These are phyloP conservation scores for Pseudozyma hubeiensis DNA, from an alignment of 1,284 basidiomycete species.

Conservation along the genomic window DNA sequence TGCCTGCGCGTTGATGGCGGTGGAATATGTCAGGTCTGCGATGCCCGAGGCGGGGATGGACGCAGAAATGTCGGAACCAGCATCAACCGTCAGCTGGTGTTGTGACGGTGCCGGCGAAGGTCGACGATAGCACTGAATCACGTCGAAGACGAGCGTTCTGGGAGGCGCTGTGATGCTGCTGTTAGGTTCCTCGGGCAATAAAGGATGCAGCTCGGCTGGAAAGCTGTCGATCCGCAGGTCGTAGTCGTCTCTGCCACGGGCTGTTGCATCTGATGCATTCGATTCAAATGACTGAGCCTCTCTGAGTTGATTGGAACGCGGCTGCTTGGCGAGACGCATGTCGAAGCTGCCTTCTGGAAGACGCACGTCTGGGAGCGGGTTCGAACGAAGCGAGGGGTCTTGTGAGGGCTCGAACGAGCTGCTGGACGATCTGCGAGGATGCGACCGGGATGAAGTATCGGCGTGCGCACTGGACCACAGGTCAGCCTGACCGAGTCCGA, in stretches of 20 bases:
- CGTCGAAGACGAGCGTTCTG: conserved; percentile 51
- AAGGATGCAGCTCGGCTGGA: conserved; percentile 29
- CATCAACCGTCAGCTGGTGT: not conserved
- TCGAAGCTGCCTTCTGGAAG: conserved; percentile 43
- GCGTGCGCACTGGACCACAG: conserved; percentile 20
- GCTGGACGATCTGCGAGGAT: conserved; percentile 24
- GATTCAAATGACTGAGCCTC: conserved; percentile 52
- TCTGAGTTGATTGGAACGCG: conserved; percentile 40
- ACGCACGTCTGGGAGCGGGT: conserved; percentile 17
- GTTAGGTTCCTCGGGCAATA: conserved; percentile 1
- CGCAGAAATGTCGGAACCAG: not conserved
- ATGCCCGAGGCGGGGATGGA: not conserved
- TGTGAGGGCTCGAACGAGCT: conserved; percentile 18
- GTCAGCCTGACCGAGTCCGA: conserved; percentile 52
- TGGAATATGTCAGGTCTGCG: not conserved
- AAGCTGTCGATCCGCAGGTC: conserved; percentile 13
- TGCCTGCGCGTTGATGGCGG: conserved; percentile 33
- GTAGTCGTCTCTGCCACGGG: conserved; percentile 22
- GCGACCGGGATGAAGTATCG: conserved; percentile 3
- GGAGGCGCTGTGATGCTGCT: not conserved
- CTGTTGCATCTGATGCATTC: conserved; percentile 38
- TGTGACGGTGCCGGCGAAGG: conserved; percentile 1
- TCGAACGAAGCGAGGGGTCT: not conserved
- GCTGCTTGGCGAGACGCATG: conserved; percentile 17
- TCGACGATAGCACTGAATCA: conserved; percentile 49